Base-by-base conservation (phyloP, 2,329 filamentous ascomycete species). In the Alternaria arborescens region DNA sequence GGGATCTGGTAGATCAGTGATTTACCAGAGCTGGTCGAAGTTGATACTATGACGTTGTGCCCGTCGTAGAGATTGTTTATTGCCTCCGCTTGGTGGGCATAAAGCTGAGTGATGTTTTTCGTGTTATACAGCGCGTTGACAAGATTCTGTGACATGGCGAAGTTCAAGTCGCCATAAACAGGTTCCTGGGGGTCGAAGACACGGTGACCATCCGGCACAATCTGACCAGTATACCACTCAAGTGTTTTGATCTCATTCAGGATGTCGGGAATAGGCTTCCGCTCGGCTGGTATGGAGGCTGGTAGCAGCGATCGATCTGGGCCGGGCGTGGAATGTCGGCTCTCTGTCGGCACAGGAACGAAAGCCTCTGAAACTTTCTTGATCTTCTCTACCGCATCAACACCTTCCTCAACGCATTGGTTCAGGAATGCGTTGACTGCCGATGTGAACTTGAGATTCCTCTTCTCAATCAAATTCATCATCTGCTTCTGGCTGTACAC, bases 61-160 rank as follows among this genome's bases (percentile, higher is more conserved):
- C 93, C 94, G 3, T 90, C 87, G 57, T 94, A 85, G 1, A 99
- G 82, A 61, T 90, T 88, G 73, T 99, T 99, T 70, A 99, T 92
- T 0, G 95, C 95, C 79, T 97, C 92, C 0, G 94, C 89, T 79
- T 99, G 95, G 77, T 99, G 95, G 0, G 92, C 89, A 73, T 96
- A 99, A 38, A 99, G 86, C 60, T 90, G 86, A 0, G 89, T 92
- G 60, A 99, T 98, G 3, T 89, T 89, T 69, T 91, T 92, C 8
- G 92, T 91, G 69, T 98, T 98, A 81, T 96, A 99, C 1, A 99
- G 80, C 1, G 95, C 94, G 76, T 99, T 97, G n/a, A 99, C 94
- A 51, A 99, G 81, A 65, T 91, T 87, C 75, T 99, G 95, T 53
- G 93, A 97, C 8, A 99, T 84, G 18, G 90, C 82, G 73, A 98